These are phyloP conservation scores for Mycena rosella DNA, from an alignment of 768 basidiomycete species.

Conservation along the genomic window DNA sequence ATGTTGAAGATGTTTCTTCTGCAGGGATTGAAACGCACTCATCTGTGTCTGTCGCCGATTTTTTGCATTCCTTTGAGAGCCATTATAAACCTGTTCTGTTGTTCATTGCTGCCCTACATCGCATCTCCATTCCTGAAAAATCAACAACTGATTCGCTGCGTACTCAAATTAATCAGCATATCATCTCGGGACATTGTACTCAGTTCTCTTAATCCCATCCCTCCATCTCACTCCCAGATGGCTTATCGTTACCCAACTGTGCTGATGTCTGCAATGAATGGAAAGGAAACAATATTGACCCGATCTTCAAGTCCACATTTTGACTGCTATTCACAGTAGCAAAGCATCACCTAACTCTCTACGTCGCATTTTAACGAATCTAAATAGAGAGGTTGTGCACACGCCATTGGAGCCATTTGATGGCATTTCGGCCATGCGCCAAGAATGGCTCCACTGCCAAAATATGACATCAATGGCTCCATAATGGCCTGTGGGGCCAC, in stretches of 20 bases:
- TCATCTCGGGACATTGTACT: conserved; percentile 5
- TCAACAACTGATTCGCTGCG: not conserved
- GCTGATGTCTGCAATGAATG: conserved; percentile 10
- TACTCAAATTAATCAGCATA: too few relatives aligned
- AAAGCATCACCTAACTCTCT: not conserved
- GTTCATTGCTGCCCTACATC: conserved; percentile 14
- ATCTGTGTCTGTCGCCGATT: conserved; percentile 7
- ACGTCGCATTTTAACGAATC: not conserved
- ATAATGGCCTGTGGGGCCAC: too few relatives aligned
- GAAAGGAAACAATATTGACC: conserved; percentile 6
- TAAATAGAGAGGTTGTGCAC: too few relatives aligned
- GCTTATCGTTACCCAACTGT: not conserved
- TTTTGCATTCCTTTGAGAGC: conserved; percentile 13
- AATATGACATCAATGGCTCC: too few relatives aligned
- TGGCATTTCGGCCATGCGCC: too few relatives aligned
- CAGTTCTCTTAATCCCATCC: not conserved
- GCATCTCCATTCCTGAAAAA: not conserved
- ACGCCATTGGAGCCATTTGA: too few relatives aligned
- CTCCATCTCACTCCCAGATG: not conserved
- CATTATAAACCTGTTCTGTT: not conserved
- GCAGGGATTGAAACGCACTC: too few relatives aligned
- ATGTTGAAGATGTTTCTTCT: too few relatives aligned
- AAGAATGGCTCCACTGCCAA: too few relatives aligned
- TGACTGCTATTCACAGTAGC: not conserved
- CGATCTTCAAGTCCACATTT: conserved; percentile 12